Base-by-base conservation (phyloP, 2,329 filamentous ascomycete species). In the Pseudocercospora eumusae region DNA sequence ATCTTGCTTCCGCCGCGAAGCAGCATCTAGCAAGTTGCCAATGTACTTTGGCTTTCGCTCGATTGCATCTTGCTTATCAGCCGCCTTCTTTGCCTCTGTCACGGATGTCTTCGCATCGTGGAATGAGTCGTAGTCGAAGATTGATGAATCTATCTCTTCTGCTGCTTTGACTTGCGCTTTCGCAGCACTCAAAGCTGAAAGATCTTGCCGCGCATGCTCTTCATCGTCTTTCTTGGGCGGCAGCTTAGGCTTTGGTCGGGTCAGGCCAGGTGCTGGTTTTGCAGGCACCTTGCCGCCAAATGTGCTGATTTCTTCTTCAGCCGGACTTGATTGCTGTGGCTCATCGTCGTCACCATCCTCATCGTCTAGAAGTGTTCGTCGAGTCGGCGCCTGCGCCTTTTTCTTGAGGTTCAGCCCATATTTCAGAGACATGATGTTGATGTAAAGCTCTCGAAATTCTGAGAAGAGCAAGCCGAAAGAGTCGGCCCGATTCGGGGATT, bases 121-220 rank as follows among this genome's bases (percentile, higher is more conserved):
- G 21, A 91, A 89, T 1, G 84, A 84, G 74, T 96, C 91, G 78
- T 95, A 96, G 77, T 95, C 91, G 80, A 93, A 95, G 68, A 95
- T 87, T 54, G 86, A 88, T 1, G 89, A 80, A 70, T 95, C 91
- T 8, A 89, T 73, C 62, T 85, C 82, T 64, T 86, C 81, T 1
- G 89, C 90, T 15, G 85, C 84, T 65, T 87, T 81, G 40, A 85
- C 84, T 68, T 89, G 82, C 68, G 84, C 86, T 57, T 85, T 84
- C 28, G 85, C 80, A 31, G 88, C 80, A 1, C 60, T 61, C 4
- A 64, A 31, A 69, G 85, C 85, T 2, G 89, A 90, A 1, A 91
- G 82, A 70, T 92, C 88, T 54, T 70, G 65, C 21, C 67, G 44
- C 36, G 83, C 84, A 72, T 76, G 73, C 28, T 66, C 69, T 6